These are phyloP conservation scores for Pseudocercospora fijiensis DNA, from an alignment of 2,329 filamentous ascomycete species.

Conservation along the genomic window DNA sequence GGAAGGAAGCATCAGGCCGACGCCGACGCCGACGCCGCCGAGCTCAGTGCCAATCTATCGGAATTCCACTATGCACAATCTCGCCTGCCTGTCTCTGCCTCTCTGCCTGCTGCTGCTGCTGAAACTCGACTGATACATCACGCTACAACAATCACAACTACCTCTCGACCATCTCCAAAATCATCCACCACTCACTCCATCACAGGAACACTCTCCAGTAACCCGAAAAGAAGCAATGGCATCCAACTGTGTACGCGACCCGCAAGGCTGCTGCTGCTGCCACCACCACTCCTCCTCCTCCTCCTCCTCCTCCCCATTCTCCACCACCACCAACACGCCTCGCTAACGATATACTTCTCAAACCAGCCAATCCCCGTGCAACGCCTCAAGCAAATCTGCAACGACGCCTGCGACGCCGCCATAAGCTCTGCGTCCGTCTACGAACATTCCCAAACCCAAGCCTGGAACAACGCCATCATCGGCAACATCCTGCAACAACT, in stretches of 20 bases:
- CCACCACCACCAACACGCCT: too few species aligned
- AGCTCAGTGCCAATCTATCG: background rate
- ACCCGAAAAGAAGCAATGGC: constrained; percentile 13
- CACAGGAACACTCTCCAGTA: background rate
- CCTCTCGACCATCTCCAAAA: background rate
- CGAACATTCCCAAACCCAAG: constrained; percentile 78
- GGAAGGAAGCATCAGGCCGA: constrained; percentile 2
- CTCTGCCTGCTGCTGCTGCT: background rate
- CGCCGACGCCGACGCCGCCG: background rate
- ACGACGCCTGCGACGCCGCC: constrained; percentile 78
- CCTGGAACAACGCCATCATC: constrained; percentile 93
- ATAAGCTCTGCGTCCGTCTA: constrained; percentile 75
- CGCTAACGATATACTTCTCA: background rate
- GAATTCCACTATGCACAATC: background rate
- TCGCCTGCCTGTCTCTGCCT: background rate
- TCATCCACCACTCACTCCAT: background rate
- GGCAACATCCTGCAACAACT: constrained; percentile 74
- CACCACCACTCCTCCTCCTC: background rate
- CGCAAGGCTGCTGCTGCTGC: constrained; percentile 4
- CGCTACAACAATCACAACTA: background rate
- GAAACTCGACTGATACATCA: background rate
- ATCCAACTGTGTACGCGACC: constrained; percentile 20
- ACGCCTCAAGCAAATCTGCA: constrained; percentile 80
- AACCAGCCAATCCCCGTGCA: constrained; percentile 72
- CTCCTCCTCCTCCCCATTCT: background rate